Conservation (phyloP, 768 basidiomycete species). For the Cyclocybe cylindracea region DNA sequence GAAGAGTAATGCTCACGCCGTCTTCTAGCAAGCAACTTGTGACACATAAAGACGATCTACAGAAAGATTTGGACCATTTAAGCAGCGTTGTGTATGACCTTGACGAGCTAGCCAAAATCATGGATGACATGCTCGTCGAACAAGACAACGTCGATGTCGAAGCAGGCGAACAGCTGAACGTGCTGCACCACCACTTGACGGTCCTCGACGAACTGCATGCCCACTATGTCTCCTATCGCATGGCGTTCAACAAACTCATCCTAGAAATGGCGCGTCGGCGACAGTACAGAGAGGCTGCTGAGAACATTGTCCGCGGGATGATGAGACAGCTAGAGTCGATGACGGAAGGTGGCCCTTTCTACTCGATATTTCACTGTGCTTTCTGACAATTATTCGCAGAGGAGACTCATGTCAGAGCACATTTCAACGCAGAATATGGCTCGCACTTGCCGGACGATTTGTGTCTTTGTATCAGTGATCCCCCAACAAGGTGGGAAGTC, state of each 20-base stretch:
- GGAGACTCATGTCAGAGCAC: constrained; percentile 62
- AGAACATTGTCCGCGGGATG: constrained; percentile 68
- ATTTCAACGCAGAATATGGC: constrained; percentile 76
- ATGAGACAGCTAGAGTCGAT: constrained; percentile 61
- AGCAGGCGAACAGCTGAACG: constrained; percentile 52
- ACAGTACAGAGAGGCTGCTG: constrained; percentile 65
- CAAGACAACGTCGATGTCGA: constrained; percentile 71
- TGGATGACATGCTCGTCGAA: constrained; percentile 72
- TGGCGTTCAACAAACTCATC: constrained; percentile 72
- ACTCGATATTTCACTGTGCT: background rate
- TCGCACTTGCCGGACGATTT: constrained; percentile 77
- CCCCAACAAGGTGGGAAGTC: constrained; percentile 74
- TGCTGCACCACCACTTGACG: constrained; percentile 60
- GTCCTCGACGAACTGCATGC: constrained; percentile 66
- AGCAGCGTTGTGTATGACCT: constrained; percentile 58
- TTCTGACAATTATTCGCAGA: constrained; percentile 41
- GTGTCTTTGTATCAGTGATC: constrained; percentile 74
- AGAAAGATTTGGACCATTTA: constrained; percentile 52
- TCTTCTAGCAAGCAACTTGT: constrained; percentile 50
- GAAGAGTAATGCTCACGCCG: background rate
- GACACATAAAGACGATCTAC: constrained; percentile 40
- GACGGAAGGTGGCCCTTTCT: constrained; percentile 54
- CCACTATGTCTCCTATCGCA: constrained; percentile 68
- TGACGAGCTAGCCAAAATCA: constrained; percentile 78
- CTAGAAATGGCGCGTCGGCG: constrained; percentile 71